Base-by-base conservation (phyloP, 257 asterid genomes). In the Rhazya stricta region DNA sequence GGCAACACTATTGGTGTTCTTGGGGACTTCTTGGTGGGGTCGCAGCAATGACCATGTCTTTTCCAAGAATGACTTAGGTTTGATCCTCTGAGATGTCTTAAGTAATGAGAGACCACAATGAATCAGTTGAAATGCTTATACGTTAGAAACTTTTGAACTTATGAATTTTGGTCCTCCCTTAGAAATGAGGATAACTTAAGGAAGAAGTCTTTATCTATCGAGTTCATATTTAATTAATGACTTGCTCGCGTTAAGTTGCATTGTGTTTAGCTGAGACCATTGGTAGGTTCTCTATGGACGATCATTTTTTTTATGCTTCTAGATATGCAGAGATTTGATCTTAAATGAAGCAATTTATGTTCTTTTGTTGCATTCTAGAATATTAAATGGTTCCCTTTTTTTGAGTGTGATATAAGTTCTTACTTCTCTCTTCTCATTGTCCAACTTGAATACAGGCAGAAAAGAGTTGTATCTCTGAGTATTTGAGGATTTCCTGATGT, bases 1-100 rank as follows among this genome's bases (percentile, higher is more conserved):
- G 89, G 84, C 83, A 84, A 78, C 90, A 83, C 67, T 87, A 80
- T 74, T 90, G 91, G 82, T 93, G 91, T 85, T 89, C 81, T 84
- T 88, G 91, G 90, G 88, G 83, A 80, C 87, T 78, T 85, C 67
- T 84, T 81, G 87, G 90, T 86, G 81, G 85, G 90, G 84, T 80
- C 71, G 86, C 85, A 73, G 75, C 94, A 88, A 80, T 82, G 86
- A 79, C 81, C 81, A 78, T 87, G 84, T 82, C 84, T 79, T 91
- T 84, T 77, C 91, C 86, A 88, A 93, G 93, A 87, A 83, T 86
- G 92, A 84, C 87, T 88, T 91, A 87, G 98, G 98, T 93, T 88
- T 82, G 97, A 84, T 72, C 86, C 83, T 87, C 79, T 86, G 81
- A 82, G 83, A 87, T 74, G 83, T 85, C 79, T 78, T 53, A 83